These are phyloP conservation scores for Fraxinus paxiana DNA, from an alignment of 305 asterid genomes.

Conservation along the genomic window DNA sequence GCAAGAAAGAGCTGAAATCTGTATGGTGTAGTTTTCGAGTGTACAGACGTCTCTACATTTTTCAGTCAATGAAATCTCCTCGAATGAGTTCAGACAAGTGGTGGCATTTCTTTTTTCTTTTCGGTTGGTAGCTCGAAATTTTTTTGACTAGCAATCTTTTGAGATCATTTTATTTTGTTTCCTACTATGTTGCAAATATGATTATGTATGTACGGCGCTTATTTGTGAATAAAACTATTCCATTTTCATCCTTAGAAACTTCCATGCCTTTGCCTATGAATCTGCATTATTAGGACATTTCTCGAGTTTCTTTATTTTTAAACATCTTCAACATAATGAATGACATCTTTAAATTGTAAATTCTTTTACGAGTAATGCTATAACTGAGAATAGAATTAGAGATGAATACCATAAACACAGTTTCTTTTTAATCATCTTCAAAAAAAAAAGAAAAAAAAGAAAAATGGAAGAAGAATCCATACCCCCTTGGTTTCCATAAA, in stretches of 20 bases:
- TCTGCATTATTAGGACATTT: neutral
- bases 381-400: neutral
- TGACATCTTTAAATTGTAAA: neutral
- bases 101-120: neutral
- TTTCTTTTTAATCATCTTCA: neutral
- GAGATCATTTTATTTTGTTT: neutral
- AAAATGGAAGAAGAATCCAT: no score
- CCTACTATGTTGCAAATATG: neutral
- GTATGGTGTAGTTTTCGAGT: neutral
- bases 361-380: neutral
- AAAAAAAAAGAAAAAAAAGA: no score
- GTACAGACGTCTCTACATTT: neutral
- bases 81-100: neutral
- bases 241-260: neutral
- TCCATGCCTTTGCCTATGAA: neutral
- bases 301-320: neutral
- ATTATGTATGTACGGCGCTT: neutral
- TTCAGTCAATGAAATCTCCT: neutral
- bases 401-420: neutral
- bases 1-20: neutral
- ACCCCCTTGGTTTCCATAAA: neutral
- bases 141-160: neutral
- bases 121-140: neutral
- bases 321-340: neutral
- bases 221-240: neutral